phyloP scores from a whole-genome alignment of 2,329 filamentous ascomycete species.

The Tolypocladium ovalisporum region DNA sequence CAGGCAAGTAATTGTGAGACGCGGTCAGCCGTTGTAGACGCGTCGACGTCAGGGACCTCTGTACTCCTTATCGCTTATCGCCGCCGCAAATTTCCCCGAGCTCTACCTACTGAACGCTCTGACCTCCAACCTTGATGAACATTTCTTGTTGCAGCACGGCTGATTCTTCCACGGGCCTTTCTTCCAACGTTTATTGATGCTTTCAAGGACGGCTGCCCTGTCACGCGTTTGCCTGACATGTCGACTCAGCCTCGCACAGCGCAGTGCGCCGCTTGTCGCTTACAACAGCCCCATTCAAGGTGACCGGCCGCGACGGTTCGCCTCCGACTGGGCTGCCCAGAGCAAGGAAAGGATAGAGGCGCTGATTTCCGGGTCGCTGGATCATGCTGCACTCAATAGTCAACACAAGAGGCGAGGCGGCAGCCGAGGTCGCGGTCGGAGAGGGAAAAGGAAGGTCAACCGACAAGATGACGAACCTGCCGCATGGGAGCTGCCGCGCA shows the following conservation, averaged over 20 bases:
- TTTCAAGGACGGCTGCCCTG: slow-evolving; percentile 20
- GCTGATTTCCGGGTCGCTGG: slow-evolving; percentile 9
- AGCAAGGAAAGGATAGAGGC: slow-evolving; percentile 14
- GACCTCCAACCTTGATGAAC: background rate
- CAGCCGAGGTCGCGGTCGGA: background rate
- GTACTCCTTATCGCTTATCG: slow-evolving; percentile 16
- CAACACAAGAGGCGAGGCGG: background rate
- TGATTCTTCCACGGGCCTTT: background rate
- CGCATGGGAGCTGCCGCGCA: slow-evolving; percentile 4
- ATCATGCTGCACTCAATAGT: background rate
- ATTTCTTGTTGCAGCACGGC: background rate
- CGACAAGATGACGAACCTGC: slow-evolving; percentile 1
- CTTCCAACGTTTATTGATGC: slow-evolving; percentile 17
- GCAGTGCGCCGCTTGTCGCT: slow-evolving; percentile 5
- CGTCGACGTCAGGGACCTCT: background rate
- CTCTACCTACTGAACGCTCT: background rate
- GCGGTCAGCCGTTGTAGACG: background rate
- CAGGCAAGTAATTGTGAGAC: background rate
- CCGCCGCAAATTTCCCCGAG: slow-evolving; percentile 14
- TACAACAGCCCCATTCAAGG: slow-evolving; percentile 5
- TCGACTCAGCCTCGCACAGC: slow-evolving; percentile 16
- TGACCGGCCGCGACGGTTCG: slow-evolving; percentile 9
- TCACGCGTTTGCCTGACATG: slow-evolving; percentile 24
- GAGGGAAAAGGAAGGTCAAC: background rate
- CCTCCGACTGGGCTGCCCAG: slow-evolving; percentile 11